Percentiles rank a stretch among this genome's conserved stretches.
Conservation (phyloP, 2,329 filamentous ascomycete species). For the Paecilomyces sp. region DNA sequence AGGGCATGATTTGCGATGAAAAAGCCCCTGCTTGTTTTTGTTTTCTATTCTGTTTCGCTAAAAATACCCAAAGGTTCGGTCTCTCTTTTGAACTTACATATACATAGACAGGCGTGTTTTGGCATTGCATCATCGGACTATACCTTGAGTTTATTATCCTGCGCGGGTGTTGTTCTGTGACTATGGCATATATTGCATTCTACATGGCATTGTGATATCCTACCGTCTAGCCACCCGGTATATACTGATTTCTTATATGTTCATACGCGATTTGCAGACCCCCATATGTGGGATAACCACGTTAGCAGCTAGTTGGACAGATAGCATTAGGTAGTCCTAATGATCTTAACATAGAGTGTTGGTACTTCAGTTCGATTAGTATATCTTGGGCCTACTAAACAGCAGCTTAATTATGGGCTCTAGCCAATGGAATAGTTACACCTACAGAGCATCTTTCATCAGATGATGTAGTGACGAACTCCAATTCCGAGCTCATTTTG, state of each 20-base stretch:
- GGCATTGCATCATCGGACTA: neutral
- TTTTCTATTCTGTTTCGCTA: neutral
- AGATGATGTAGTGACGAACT: too few species aligned
- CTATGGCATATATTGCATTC: neutral
- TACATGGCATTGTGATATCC: neutral
- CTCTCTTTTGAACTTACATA: neutral
- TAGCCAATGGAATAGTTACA: too few species aligned
- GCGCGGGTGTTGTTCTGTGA: neutral
- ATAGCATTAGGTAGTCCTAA: neutral
- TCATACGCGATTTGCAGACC: neutral
- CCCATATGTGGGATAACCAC: neutral
- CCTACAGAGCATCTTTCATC: too few species aligned
- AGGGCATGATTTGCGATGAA: constrained; percentile 19
- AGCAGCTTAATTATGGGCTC: too few species aligned
- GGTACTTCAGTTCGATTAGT: too few species aligned
- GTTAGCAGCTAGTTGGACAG: neutral
- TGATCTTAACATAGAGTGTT: too few species aligned
- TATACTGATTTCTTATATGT: neutral
- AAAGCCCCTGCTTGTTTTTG: neutral
- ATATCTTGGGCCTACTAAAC: too few species aligned
- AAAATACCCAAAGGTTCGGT: neutral
- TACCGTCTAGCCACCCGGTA: neutral
- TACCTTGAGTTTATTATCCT: neutral
- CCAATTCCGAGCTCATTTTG: too few species aligned
- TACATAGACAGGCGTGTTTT: neutral